These are phyloP conservation scores for Lenzites betulinus DNA, from an alignment of 768 basidiomycete species.

Conservation along the genomic window DNA sequence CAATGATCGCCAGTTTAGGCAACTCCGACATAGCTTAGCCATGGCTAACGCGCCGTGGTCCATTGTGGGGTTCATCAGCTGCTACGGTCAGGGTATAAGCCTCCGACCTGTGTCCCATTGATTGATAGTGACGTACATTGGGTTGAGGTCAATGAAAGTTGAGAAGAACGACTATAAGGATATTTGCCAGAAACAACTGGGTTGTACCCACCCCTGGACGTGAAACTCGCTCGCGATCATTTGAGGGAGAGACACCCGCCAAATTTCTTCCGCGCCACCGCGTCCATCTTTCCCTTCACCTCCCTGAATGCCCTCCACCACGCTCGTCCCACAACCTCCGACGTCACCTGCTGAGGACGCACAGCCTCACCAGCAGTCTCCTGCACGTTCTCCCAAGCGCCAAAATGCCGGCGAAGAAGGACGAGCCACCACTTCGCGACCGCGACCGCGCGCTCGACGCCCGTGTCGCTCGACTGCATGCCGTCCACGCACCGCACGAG, in stretches of 20 bases:
- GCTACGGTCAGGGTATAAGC: no score
- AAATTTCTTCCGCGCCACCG: conserved; percentile 64
- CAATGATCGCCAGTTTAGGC: no score
- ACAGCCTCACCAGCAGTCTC: conserved; percentile 23
- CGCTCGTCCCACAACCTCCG: conserved; percentile 53
- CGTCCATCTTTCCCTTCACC: conserved; percentile 68
- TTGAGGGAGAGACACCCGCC: conserved; percentile 69
- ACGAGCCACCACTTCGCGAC: conserved; percentile 85
- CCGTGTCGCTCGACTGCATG: conserved; percentile 55
- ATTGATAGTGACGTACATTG: no score
- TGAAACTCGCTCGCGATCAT: no score
- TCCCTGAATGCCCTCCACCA: conserved; percentile 85
- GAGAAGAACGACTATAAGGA: no score
- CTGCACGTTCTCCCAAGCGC: conserved; percentile 47
- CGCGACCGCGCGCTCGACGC: conserved; percentile 68
- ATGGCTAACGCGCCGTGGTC: no score
- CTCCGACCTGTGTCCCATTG: no score
- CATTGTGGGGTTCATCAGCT: no score
- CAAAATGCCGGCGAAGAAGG: conserved; percentile 66
- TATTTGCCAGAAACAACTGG: no score
- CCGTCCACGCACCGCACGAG: conserved; percentile 67
- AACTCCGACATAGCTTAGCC: no score
- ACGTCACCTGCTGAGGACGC: conserved; percentile 34
- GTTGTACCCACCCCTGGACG: no score
- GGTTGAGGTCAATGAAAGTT: no score